These are phyloP conservation scores for Tephrocybe sp. DNA, from an alignment of 768 basidiomycete species.

Conservation along the genomic window DNA sequence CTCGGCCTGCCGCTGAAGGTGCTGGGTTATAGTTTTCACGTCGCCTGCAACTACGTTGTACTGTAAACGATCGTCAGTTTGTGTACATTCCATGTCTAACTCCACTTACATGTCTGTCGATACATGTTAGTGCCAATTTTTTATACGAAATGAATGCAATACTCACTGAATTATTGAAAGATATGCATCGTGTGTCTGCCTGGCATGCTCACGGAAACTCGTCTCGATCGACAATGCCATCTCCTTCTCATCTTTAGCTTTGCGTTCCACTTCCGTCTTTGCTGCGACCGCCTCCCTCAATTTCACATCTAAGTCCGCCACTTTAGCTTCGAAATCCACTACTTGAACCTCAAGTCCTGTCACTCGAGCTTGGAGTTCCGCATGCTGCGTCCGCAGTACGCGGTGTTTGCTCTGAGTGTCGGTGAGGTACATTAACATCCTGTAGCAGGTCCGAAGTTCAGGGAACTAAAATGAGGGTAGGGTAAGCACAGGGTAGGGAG, in stretches of 20 bases:
- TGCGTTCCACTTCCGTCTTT: conserved; percentile 33
- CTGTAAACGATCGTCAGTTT: conserved; percentile 18
- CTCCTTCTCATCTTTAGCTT: conserved; percentile 51
- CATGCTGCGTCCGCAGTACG: conserved; percentile 34
- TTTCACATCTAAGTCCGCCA: conserved; percentile 26
- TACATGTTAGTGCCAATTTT: conserved; percentile 2
- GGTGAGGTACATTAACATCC: conserved; percentile 50
- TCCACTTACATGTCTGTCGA: conserved; percentile 32
- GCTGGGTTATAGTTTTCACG: conserved; percentile 25
- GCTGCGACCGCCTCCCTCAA: conserved; percentile 25
- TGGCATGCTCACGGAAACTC: conserved; percentile 53
- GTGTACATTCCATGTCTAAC: background rate
- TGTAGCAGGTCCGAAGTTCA: conserved; percentile 48
- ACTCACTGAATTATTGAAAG: conserved; percentile 40
- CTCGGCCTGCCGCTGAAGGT: background rate
- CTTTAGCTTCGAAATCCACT: conserved; percentile 20
- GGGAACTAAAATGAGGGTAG: conserved; percentile 39
- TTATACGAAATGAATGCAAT: background rate
- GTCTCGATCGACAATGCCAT: conserved; percentile 51
- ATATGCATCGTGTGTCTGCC: conserved; percentile 44
- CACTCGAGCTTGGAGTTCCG: conserved; percentile 27
- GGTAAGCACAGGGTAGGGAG: conserved; percentile 3
- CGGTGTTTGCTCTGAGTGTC: conserved; percentile 38
- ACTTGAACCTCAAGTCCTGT: conserved; percentile 30
- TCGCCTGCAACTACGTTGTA: conserved; percentile 34